Evolutionary conservation across 1,284 basidiomycete genomes (phyloP).

Genomic region (Cryptococcus wingfieldii): DNA sequence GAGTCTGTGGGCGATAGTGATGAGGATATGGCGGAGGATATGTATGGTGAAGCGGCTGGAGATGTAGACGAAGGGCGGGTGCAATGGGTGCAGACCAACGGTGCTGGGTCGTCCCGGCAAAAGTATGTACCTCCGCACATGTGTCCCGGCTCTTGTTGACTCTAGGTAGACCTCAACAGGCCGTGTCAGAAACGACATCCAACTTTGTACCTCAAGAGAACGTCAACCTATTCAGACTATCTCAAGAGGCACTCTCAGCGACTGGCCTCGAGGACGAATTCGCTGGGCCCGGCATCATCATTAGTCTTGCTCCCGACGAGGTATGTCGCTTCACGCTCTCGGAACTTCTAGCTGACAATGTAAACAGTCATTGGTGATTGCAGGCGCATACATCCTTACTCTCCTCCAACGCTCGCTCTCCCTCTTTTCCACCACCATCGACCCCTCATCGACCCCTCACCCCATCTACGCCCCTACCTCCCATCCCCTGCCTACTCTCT

Average conservation of each 20-base stretch:
- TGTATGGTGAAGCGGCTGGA: constrained; percentile 4
- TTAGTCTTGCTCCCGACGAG: constrained; percentile 33
- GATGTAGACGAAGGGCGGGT: constrained; percentile 20
- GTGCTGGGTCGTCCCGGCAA: no score
- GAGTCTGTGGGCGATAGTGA: constrained; percentile 8
- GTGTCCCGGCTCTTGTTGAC: neutral
- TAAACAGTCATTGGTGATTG: constrained; percentile 2
- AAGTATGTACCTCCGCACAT: neutral
- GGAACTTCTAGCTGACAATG: no score
- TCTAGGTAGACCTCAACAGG: neutral
- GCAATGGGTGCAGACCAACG: constrained; percentile 12
- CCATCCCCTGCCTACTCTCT: constrained; percentile 53
- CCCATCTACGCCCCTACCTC: constrained; percentile 54
- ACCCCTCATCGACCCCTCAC: constrained; percentile 49
- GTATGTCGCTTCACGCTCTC: constrained; percentile 21
- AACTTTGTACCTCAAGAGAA: constrained; percentile 22
- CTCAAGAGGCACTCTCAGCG: constrained; percentile 8
- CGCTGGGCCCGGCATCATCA: constrained; percentile 25
- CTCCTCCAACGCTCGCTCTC: constrained; percentile 30
- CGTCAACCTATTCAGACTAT: constrained; percentile 21
- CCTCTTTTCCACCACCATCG: constrained; percentile 40
- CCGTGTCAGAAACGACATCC: constrained; percentile 8
- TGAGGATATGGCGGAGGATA: constrained; percentile 17
- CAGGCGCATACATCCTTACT: constrained; percentile 37
- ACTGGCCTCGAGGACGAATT: constrained; percentile 18